These are phyloP conservation scores for Meredithiella fracta DNA, from an alignment of 2,329 filamentous ascomycete genomes.

Conservation along the genomic window DNA sequence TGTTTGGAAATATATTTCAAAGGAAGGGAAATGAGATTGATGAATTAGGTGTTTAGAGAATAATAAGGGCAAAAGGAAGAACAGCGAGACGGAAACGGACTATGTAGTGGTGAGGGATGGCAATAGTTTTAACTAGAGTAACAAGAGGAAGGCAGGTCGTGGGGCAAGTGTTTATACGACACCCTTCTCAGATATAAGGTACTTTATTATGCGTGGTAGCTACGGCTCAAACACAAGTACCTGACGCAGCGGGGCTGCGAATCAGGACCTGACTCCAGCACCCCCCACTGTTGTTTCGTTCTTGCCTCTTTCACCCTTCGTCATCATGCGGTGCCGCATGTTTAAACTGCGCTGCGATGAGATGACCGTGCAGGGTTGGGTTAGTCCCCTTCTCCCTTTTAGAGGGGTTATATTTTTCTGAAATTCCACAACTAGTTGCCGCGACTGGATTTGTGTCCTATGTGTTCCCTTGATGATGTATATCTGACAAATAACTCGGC, in stretches of 20 bases:
- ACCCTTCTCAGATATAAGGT: background rate
- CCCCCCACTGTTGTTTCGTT: background rate
- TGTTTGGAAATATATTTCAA: background rate
- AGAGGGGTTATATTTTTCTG: too few relatives aligned
- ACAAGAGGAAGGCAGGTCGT: background rate
- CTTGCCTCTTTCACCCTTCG: constrained; percentile 2
- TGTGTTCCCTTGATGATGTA: too few relatives aligned
- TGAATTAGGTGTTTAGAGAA: constrained; percentile 7
- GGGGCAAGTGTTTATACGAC: background rate
- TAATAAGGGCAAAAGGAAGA: constrained; percentile 3
- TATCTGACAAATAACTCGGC: too few relatives aligned
- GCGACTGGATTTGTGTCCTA: too few relatives aligned
- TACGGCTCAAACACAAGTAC: background rate
- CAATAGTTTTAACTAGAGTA: background rate
- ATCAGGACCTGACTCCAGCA: background rate
- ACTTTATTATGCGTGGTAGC: background rate
- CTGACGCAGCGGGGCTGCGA: background rate
- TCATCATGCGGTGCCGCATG: background rate
- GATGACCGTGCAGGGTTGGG: background rate
- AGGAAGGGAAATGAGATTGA: constrained; percentile 1
- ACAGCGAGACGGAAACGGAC: constrained; percentile 1
- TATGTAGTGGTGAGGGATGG: background rate
- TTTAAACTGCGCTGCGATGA: background rate
- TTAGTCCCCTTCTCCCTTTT: background rate
- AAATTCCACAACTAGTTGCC: too few relatives aligned